Evolutionary conservation across 768 basidiomycete genomes (phyloP), one percentile per base, ranked within the genome.

Genomic region (Russula lepida): DNA sequence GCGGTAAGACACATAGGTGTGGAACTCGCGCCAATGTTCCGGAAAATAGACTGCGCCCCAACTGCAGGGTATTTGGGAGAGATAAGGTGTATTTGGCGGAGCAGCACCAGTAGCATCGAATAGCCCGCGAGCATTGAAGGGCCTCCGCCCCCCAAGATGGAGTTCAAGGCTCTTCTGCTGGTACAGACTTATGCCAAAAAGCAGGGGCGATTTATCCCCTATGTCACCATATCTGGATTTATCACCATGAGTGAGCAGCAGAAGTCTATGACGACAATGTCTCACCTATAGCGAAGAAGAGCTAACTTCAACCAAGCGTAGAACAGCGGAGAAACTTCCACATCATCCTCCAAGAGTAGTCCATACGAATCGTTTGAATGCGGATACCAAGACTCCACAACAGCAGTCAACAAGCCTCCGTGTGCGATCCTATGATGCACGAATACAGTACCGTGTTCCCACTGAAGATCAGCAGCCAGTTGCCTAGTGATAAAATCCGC

Each of bases 31-130:
- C 92, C 91, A 93, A 67, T 87, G 85, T 65, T 89, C 81, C 12
- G 92, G 91, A 69, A 95, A 95, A 75, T 93, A 95, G 39, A 91
- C 77, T 2, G 89, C 92, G 15, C 92, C 92, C 92, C 91, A 95
- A 73, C 88, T 91, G 72, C 92, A 93, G 0, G 92, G 92, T 11
- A 92, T 83, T 60, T 89, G 87, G 0, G 90, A 92, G 46, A 94
- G 81, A 71, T 92, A 94, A 0, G 92, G 91, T 0, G 83, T 83
- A 1, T 76, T 74, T 0, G 79, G 72, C 47, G 78, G 64, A 0
- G 74, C 57, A n/a, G 82, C 52, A 2, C 74, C 75, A 11, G 72
- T 65, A 0, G 71, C 62, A 11, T 71, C 69, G 70, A 94, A 89
- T 23, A 86, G 72, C 0, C 68, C 60, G 62, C 81, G 84, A 1